Percentiles rank a stretch among this genome's conserved stretches.
Conservation (phyloP, 306 rosid species). For the Quercus parvula region DNA sequence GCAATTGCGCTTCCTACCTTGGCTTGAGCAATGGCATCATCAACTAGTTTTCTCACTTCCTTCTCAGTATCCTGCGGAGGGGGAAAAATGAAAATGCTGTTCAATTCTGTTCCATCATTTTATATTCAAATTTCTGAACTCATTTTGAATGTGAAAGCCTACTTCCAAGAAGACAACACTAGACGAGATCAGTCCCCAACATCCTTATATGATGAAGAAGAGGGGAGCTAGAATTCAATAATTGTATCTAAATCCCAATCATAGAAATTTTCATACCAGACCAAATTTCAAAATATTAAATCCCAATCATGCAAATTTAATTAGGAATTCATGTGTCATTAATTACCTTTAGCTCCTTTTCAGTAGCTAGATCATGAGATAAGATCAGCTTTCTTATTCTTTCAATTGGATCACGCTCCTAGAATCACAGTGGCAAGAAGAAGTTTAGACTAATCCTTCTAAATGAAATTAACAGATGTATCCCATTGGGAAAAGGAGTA, state of each 20-base stretch:
- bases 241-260: background rate
- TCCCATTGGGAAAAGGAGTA: background rate
- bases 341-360: conserved; percentile 87
- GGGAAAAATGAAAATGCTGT: background rate
- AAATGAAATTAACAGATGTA: background rate
- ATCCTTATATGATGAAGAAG: background rate
- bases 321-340: conserved; percentile 6
- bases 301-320: background rate
- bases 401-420: conserved; percentile 99
- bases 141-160: background rate
- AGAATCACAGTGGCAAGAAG: conserved; percentile 19
- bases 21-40: conserved; percentile 90
- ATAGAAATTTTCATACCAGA: background rate
- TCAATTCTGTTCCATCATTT: conserved; percentile 4
- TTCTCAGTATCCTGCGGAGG: conserved; percentile 73
- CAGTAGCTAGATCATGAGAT: conserved; percentile 70
- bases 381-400: conserved; percentile 78
- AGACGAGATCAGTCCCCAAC: background rate
- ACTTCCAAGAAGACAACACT: background rate
- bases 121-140: background rate
- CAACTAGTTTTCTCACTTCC: conserved; percentile 75
- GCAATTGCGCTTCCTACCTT: conserved; percentile 50
- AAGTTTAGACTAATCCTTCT: background rate
- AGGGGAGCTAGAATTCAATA: background rate
- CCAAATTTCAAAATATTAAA: background rate